Conservation (phyloP, 2,329 filamentous ascomycete species). For the Cladophialophora bantiana region DNA sequence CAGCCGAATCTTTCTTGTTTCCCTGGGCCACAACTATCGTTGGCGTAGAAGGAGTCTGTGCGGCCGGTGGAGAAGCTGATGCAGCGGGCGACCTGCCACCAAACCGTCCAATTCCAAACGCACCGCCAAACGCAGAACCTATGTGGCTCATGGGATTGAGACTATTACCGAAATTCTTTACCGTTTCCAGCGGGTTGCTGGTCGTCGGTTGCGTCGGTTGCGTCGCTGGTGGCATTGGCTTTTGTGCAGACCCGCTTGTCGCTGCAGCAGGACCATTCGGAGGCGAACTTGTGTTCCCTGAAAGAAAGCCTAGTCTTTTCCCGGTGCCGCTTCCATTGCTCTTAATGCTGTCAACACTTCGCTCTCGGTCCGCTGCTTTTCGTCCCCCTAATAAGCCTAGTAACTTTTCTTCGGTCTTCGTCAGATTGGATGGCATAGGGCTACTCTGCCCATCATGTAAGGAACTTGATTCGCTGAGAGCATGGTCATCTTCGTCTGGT, state of each 20-base stretch:
- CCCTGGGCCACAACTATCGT: constrained; percentile 38
- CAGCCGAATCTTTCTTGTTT: constrained; percentile 1
- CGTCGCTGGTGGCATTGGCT: constrained; percentile 42
- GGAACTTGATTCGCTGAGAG: constrained; percentile 60
- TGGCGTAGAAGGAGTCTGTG: constrained; percentile 52
- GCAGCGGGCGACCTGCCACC: constrained; percentile 16
- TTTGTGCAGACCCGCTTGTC: constrained; percentile 38
- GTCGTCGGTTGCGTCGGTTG: constrained; percentile 42
- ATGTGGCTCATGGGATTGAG: constrained; percentile 84
- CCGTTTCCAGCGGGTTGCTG: constrained; percentile 73
- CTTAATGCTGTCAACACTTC: constrained; percentile 75
- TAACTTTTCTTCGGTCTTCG: constrained; percentile 67
- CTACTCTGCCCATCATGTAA: constrained; percentile 46
- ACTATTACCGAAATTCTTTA: constrained; percentile 79
- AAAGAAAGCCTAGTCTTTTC: constrained; percentile 63
- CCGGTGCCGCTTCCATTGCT: constrained; percentile 63
- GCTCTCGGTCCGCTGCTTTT: constrained; percentile 66
- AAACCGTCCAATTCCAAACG: constrained; percentile 76
- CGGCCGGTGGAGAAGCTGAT: constrained; percentile 46
- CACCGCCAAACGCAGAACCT: constrained; percentile 59
- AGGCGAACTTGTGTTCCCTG: constrained; percentile 34
- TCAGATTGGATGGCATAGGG: constrained; percentile 44
- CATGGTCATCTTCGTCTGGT: constrained; percentile 58
- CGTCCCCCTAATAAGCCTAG: constrained; percentile 75
- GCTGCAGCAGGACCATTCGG: constrained; percentile 47